Evolutionary conservation across 2,329 filamentous ascomycete genomes (phyloP).

Genomic region (Colletotrichum sp.): DNA sequence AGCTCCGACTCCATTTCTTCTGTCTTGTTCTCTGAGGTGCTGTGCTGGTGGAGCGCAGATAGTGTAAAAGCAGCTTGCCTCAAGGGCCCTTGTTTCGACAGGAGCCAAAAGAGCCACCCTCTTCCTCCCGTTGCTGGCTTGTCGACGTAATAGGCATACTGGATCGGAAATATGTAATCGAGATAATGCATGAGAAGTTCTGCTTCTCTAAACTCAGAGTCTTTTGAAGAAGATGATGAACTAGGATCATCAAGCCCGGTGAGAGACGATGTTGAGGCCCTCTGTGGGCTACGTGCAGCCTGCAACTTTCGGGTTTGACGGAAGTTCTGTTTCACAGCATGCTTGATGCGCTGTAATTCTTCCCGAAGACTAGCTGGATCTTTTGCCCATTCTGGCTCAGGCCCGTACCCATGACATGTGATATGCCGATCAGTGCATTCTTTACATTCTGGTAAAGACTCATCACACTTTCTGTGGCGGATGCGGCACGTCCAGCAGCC

Average conservation of each 20-base stretch:
- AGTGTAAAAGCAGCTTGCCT: conserved; percentile 29
- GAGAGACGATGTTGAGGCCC: not conserved
- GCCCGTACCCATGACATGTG: conserved; percentile 30
- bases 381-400: conserved; percentile 40
- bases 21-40: conserved; percentile 17
- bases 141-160: conserved; percentile 30
- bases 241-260: not conserved
- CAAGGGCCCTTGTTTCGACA: conserved; percentile 23
- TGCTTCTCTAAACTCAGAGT: conserved; percentile 23
- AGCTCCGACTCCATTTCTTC: conserved; percentile 26
- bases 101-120: conserved; percentile 30
- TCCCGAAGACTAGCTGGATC: conserved; percentile 29
- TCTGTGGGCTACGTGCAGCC: not conserved
- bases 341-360: conserved; percentile 28
- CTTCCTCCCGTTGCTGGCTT: conserved; percentile 27
- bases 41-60: conserved; percentile 30
- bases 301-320: conserved; percentile 13
- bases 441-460: conserved; percentile 25
- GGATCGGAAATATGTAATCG: conserved; percentile 31
- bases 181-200: conserved; percentile 31
- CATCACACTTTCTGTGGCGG: conserved; percentile 32
- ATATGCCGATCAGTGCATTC: conserved; percentile 27
- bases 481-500: conserved; percentile 34
- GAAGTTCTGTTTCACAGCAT: conserved; percentile 27
- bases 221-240: not conserved